Conservation (phyloP, 1,139 yeast genomes). For the Nadsonia starkeyi-henricii region DNA sequence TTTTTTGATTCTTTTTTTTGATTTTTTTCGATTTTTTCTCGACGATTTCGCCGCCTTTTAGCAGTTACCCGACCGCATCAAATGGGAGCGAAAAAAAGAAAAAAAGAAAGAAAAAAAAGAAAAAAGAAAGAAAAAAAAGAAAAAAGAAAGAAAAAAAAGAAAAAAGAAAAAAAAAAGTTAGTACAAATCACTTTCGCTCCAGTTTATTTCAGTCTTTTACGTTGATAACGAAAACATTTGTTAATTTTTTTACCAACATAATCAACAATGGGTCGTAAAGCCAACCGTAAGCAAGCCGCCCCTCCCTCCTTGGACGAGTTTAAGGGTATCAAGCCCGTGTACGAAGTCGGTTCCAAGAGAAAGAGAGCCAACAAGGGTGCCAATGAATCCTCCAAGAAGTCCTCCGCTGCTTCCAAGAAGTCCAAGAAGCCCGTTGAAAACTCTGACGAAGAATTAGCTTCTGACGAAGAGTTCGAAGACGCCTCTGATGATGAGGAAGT, state of each 20-base stretch:
- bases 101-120: too few species aligned
- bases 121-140: neutral
- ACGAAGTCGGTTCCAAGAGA: constrained; percentile 17
- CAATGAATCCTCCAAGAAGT: constrained; percentile 20
- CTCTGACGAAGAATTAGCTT: constrained; percentile 25
- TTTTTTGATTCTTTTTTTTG: too few species aligned
- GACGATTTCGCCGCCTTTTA: too few species aligned
- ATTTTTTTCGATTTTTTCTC: too few species aligned
- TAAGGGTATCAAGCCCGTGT: constrained; percentile 37
- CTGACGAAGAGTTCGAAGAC: constrained; percentile 26
- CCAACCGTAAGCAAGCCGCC: constrained; percentile 77
- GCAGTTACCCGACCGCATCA: neutral
- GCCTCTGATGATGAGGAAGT: constrained; percentile 49
- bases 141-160: neutral
- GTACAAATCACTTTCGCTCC: neutral
- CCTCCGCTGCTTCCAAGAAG: constrained; percentile 13
- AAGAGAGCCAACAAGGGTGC: constrained; percentile 17
- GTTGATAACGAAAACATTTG: neutral
- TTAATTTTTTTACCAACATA: neutral
- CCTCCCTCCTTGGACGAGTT: constrained; percentile 84
- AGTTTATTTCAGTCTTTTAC: too few species aligned
- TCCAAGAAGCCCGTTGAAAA: constrained; percentile 15
- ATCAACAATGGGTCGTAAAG: constrained; percentile 71
- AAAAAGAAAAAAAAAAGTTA: neutral
- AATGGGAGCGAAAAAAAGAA: neutral